phyloP scores from a whole-genome alignment of 495 filamentous ascomycete genomes.

The Penicillium riverlandense region DNA sequence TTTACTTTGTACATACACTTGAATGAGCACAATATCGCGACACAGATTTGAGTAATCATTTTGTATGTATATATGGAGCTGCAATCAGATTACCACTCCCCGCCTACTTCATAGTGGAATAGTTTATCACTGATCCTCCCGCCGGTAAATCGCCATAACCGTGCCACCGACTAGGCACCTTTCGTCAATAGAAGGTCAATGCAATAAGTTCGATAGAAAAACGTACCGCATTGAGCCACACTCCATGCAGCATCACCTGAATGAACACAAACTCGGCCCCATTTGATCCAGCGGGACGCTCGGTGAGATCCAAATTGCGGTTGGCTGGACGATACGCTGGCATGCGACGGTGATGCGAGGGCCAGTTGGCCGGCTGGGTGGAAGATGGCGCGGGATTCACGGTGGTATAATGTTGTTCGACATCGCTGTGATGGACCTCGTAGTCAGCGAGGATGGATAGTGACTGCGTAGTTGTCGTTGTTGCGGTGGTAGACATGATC shows the following conservation, averaged over 20 bases:
- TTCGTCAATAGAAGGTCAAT: slow-evolving; percentile 1
- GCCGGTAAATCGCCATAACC: slow-evolving; percentile 36
- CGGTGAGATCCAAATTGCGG: slow-evolving; percentile 27
- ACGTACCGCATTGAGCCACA: slow-evolving; percentile 46
- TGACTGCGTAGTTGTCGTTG: slow-evolving; percentile 22
- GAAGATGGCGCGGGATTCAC: slow-evolving; percentile 1
- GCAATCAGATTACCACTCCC: slow-evolving; percentile 33
- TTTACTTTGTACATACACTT: too few relatives aligned
- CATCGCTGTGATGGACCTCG: slow-evolving; percentile 34
- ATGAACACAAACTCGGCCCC: slow-evolving; percentile 37
- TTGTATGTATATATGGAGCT: too few relatives aligned
- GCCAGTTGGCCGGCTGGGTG: slow-evolving; percentile 28
- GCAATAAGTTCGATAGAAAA: neutral
- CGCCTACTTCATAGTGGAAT: slow-evolving; percentile 43
- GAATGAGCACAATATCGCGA: too few relatives aligned
- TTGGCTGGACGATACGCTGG: slow-evolving; percentile 44
- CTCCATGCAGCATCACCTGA: slow-evolving; percentile 45
- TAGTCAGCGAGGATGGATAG: slow-evolving; percentile 39
- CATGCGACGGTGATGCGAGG: slow-evolving; percentile 38
- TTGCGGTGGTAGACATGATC: slow-evolving; percentile 33
- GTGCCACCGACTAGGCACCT: slow-evolving; percentile 20
- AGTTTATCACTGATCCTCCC: slow-evolving; percentile 35
- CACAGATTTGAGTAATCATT: too few relatives aligned
- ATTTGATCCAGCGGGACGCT: slow-evolving; percentile 37
- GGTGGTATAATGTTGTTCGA: slow-evolving; percentile 2